A percentile compares a stretch with the other conserved stretches of the same genome.
phyloP scores from a whole-genome alignment of 2,329 filamentous ascomycete genomes.

The Chalara sp. region DNA sequence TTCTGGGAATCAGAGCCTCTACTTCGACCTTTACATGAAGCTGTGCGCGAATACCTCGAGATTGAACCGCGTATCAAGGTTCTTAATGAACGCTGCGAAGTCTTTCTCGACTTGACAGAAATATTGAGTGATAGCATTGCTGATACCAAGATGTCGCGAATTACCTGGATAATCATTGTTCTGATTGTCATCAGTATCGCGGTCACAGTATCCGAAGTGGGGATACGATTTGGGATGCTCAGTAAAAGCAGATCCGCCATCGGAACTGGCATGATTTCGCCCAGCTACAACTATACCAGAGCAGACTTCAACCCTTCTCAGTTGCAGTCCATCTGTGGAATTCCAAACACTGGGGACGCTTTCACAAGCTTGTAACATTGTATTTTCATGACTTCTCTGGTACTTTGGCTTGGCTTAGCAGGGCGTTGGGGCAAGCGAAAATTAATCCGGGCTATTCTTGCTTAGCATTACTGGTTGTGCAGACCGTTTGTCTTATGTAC shows the following conservation, averaged over 20 bases:
- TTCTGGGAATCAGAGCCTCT: conserved; percentile 98
- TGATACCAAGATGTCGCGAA: conserved; percentile 89
- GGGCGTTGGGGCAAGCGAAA: too few relatives aligned
- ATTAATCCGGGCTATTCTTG: too few relatives aligned
- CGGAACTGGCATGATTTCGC: conserved; percentile 1
- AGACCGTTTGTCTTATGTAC: too few relatives aligned
- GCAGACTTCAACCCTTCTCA: conserved; percentile 21
- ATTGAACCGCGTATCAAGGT: conserved; percentile 95
- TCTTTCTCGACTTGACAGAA: conserved; percentile 93
- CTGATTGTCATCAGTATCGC: conserved; percentile 87
- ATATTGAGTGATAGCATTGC: conserved; percentile 89
- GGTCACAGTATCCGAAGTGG: conserved; percentile 85
- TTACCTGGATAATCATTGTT: conserved; percentile 97
- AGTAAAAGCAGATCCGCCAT: conserved; percentile 24
- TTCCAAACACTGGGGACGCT: conserved; percentile 16
- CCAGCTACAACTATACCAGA: conserved; percentile 20
- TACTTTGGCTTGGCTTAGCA: too few relatives aligned
- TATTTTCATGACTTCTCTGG: too few relatives aligned
- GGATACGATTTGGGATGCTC: conserved; percentile 75
- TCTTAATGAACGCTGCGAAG: conserved; percentile 91
- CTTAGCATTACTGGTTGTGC: too few relatives aligned
- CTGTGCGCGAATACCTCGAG: conserved; percentile 94
- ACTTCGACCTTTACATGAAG: conserved; percentile 86
- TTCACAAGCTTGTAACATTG: neutral
- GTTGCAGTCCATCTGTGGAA: conserved; percentile 25